A percentile compares a stretch with the other conserved stretches of the same genome.
These are phyloP conservation scores for Cylindrodendrum hubeiense DNA, from an alignment of 2,329 filamentous ascomycete genomes.

Conservation along the genomic window DNA sequence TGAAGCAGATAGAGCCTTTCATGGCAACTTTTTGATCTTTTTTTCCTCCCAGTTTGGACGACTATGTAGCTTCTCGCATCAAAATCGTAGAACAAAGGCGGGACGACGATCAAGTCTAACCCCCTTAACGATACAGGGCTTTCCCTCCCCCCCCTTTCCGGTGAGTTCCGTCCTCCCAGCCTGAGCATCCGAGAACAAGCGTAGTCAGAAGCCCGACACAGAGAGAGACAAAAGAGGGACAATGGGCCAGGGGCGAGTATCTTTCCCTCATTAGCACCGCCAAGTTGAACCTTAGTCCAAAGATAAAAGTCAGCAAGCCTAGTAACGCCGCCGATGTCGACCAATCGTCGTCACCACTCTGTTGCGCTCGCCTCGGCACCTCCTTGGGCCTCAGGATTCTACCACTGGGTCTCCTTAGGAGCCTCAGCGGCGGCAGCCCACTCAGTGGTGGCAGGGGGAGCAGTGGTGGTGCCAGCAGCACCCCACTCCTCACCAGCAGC, in stretches of 20 bases:
- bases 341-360: conserved; percentile 37
- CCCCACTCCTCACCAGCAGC: conserved; percentile 73
- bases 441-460: conserved; percentile 73
- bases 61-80: conserved; percentile 46
- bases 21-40: conserved; percentile 36
- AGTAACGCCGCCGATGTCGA: conserved; percentile 44
- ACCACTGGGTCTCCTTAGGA: conserved; percentile 69
- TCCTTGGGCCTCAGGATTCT: conserved; percentile 47
- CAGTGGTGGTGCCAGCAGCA: conserved; percentile 58
- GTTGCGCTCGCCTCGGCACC: conserved; percentile 19
- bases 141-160: conserved; percentile 77
- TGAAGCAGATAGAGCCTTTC: background rate
- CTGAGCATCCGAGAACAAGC: conserved; percentile 30
- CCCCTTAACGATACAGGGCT: conserved; percentile 94
- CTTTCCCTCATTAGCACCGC: conserved; percentile 99
- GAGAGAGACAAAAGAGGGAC: conserved; percentile 35
- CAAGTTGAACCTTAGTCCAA: conserved; percentile 65
- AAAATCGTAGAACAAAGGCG: conserved; percentile 55
- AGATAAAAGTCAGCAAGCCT: conserved; percentile 44
- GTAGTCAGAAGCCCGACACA: conserved; percentile 31
- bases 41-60: conserved; percentile 37
- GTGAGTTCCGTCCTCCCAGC: conserved; percentile 24
- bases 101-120: conserved; percentile 92
- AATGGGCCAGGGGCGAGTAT: conserved; percentile 74
- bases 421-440: conserved; percentile 70